These are phyloP conservation scores for Suillus variegatus DNA, from an alignment of 768 basidiomycete genomes.

Conservation along the genomic window DNA sequence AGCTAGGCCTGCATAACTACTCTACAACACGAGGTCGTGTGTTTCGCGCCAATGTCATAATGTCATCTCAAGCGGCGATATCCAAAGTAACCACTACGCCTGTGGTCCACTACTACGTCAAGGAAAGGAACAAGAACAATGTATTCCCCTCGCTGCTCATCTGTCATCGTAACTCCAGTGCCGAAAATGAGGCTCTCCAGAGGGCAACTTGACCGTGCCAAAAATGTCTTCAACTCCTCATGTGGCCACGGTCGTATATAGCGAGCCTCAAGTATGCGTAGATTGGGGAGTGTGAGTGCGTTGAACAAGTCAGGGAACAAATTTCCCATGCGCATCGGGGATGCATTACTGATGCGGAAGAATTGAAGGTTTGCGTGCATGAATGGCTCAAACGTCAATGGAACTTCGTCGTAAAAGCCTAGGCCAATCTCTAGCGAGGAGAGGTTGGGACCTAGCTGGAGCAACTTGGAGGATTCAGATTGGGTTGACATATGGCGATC, in stretches of 20 bases:
- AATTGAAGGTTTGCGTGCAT: background rate
- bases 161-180: background rate
- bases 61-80: background rate
- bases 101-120: background rate
- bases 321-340: background rate
- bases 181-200: background rate
- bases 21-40: background rate
- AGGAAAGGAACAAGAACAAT: background rate
- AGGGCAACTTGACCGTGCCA: background rate
- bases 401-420: background rate
- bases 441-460: background rate
- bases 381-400: background rate
- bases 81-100: background rate
- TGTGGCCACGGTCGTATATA: background rate
- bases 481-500: background rate
- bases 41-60: background rate
- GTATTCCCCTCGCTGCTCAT: background rate
- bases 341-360: background rate
- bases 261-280: background rate
- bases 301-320: background rate
- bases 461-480: background rate
- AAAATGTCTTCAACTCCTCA: background rate
- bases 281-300: background rate
- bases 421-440: background rate
- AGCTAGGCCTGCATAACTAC: background rate